Conservation (phyloP, 768 basidiomycete genomes). For the Suillus luteus region DNA sequence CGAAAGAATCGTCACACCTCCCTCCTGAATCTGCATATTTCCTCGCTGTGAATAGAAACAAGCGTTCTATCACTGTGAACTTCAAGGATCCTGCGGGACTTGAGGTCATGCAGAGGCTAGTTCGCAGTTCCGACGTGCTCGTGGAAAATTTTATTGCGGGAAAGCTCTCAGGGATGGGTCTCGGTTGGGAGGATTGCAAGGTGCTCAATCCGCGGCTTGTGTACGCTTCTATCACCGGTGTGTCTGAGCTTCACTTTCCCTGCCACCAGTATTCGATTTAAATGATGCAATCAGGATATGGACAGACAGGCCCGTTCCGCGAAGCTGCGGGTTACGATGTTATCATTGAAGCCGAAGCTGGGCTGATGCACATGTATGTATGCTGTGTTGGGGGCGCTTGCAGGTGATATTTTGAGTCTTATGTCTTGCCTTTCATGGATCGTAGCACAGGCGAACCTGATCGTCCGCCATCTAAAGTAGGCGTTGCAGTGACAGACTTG, state of each 20-base stretch:
- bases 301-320: constrained; percentile 88
- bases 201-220: constrained; percentile 79
- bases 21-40: constrained; percentile 95
- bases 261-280: constrained; percentile 5
- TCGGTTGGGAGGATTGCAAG: constrained; percentile 82
- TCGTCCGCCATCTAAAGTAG: constrained; percentile 89
- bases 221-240: constrained; percentile 89
- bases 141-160: constrained; percentile 90
- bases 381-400: constrained; percentile 15
- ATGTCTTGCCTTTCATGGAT: constrained; percentile 14
- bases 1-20: constrained; percentile 58
- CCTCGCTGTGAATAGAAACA: constrained; percentile 85
- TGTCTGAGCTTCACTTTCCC: constrained; percentile 18
- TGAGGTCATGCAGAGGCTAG: constrained; percentile 69
- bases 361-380: constrained; percentile 89
- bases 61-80: constrained; percentile 86
- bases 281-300: constrained; percentile 53
- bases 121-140: constrained; percentile 76
- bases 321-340: constrained; percentile 88
- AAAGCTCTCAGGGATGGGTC: constrained; percentile 80
- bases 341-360: constrained; percentile 85
- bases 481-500: constrained; percentile 90
- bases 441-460: constrained; percentile 86
- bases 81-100: constrained; percentile 80
- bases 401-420: constrained; percentile 16